Evolutionary conservation across 139 green algal species (phyloP).

Genomic region (Edaphochlamys debaryana): DNA sequence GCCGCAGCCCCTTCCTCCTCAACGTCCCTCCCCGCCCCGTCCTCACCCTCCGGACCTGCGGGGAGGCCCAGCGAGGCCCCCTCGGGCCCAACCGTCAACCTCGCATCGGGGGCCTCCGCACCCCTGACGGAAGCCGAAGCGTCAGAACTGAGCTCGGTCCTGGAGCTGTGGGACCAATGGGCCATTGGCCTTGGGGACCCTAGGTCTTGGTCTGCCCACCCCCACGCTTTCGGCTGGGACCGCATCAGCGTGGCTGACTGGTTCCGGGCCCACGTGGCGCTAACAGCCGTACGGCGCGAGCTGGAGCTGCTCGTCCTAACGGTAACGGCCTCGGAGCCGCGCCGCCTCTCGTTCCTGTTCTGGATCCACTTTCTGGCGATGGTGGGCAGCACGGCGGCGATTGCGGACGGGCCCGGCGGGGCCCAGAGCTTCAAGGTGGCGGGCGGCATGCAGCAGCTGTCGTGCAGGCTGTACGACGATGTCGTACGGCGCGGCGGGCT

Average conservation of each 20-base stretch:
- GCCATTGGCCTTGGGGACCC: not conserved
- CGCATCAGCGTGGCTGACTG: not conserved
- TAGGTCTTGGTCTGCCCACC: not conserved
- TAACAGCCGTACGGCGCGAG: not conserved
- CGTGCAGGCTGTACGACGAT: not conserved
- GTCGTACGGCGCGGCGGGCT: not conserved
- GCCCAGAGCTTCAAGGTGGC: not conserved
- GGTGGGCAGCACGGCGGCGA: not conserved
- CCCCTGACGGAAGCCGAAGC: not conserved
- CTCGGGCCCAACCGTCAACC: not conserved
- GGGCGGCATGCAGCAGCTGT: slow-evolving; percentile 8
- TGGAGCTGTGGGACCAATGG: not conserved
- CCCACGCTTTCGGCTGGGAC: not conserved
- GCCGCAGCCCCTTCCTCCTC: too few species aligned
- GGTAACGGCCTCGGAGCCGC: slow-evolving; percentile 1
- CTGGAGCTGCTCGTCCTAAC: slow-evolving; percentile 8
- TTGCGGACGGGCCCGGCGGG: too few species aligned
- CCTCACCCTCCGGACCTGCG: not conserved
- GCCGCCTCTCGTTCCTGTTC: not conserved
- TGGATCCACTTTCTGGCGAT: slow-evolving; percentile 1
- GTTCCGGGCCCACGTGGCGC: not conserved
- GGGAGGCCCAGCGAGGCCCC: not conserved
- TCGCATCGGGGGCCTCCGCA: slow-evolving; percentile 8
- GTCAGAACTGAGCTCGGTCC: not conserved
- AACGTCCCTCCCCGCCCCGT: not conserved